Percentiles rank a stretch among this genome's conserved stretches.
Conservation (phyloP, 169 alveolate species). For the Cryptosporidium felis region DNA sequence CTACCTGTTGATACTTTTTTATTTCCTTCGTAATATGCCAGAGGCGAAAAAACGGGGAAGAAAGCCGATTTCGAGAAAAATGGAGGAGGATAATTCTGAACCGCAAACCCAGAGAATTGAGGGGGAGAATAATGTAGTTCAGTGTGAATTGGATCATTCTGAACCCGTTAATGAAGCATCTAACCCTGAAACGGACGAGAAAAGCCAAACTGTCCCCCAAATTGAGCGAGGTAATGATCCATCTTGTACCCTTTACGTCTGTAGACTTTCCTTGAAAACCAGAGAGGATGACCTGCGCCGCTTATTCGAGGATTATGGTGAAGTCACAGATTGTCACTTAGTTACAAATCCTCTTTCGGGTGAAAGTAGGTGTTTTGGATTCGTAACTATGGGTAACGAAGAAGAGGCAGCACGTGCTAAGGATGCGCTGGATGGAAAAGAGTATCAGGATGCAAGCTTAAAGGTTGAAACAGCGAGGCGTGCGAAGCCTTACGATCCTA, state of each 20-base stretch:
- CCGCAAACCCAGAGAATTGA: conserved; percentile 21
- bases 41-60: conserved; percentile 72
- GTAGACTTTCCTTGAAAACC: conserved; percentile 53
- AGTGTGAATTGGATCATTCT: conserved; percentile 15
- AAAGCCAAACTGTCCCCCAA: neutral
- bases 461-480: conserved; percentile 70
- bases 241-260: conserved; percentile 63
- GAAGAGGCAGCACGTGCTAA: conserved; percentile 71
- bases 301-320: conserved; percentile 62
- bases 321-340: conserved; percentile 57
- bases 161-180: conserved; percentile 23
- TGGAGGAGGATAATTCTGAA: conserved; percentile 67
- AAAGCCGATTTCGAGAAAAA: conserved; percentile 38
- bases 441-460: conserved; percentile 60
- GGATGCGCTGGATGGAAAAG: conserved; percentile 67
- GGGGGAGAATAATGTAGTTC: neutral
- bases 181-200: conserved; percentile 10
- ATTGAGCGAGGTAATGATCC: conserved; percentile 53
- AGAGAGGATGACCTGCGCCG: conserved; percentile 60
- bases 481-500: conserved; percentile 69
- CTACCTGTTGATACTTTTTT: conserved; percentile 27
- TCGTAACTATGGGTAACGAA: conserved; percentile 54
- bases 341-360: conserved; percentile 63
- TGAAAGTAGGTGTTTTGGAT: conserved; percentile 66
- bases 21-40: conserved; percentile 69